A percentile compares a stretch with the other conserved stretches of the same genome.
phyloP scores from a whole-genome alignment of 2,329 filamentous ascomycete genomes.

The Tricladium varicosporioides region DNA sequence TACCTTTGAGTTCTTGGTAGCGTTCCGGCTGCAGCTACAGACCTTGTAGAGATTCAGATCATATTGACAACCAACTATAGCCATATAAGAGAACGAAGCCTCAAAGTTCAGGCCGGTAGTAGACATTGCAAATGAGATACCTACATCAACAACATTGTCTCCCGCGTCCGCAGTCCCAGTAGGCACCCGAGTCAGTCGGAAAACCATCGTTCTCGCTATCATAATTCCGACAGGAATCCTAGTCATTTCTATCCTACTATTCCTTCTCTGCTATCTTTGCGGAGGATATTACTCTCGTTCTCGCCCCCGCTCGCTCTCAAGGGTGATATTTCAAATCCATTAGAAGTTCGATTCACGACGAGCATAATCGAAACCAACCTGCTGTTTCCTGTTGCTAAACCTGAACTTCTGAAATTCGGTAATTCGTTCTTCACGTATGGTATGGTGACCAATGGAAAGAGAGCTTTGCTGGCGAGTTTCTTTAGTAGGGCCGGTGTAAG shows the following conservation, averaged over 20 bases:
- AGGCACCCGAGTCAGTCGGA: conserved; percentile 13
- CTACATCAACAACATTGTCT: not conserved
- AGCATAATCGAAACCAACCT: conserved; percentile 16
- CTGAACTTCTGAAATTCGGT: conserved; percentile 23
- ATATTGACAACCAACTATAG: conserved; percentile 26
- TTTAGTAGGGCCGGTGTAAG: conserved; percentile 8
- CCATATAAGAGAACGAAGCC: conserved; percentile 13
- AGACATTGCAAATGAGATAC: conserved; percentile 1
- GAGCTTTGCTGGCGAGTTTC: conserved; percentile 1
- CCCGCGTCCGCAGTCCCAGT: not conserved
- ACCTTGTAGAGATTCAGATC: conserved; percentile 14
- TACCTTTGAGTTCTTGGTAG: conserved; percentile 23
- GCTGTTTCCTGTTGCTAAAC: conserved; percentile 14
- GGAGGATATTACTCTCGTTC: conserved; percentile 16
- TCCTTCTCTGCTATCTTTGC: conserved; percentile 20
- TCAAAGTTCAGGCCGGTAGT: conserved; percentile 24
- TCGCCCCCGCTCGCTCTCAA: conserved; percentile 14
- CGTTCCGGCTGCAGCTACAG: conserved; percentile 18
- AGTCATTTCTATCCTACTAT: conserved; percentile 20
- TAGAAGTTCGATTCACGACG: conserved; percentile 13
- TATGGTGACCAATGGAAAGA: conserved; percentile 11
- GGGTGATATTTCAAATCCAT: conserved; percentile 25
- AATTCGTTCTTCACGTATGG: conserved; percentile 24
- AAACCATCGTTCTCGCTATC: conserved; percentile 23
- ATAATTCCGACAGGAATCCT: conserved; percentile 21